phyloP scores from a whole-genome alignment of 164 flowering plant species.

The Brasenia schreberi region DNA sequence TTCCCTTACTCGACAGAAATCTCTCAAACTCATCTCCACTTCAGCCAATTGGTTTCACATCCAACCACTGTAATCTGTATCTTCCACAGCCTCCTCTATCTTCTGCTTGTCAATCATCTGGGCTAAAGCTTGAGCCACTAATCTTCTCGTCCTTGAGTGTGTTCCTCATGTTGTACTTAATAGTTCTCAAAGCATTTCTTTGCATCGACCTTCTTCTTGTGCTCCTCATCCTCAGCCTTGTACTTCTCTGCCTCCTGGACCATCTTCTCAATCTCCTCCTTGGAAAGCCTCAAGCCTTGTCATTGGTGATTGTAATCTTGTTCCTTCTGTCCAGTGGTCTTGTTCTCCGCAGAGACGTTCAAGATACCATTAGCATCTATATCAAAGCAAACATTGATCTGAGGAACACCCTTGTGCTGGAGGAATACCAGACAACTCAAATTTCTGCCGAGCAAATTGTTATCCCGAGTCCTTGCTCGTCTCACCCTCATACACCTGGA shows the following conservation, averaged over 20 bases:
- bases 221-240: slow-evolving; percentile 39
- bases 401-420: slow-evolving; percentile 5
- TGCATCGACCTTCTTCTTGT: slow-evolving; percentile 15
- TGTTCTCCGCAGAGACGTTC: too few species aligned
- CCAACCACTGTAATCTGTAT: too few species aligned
- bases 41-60: too few species aligned
- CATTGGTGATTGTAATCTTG: slow-evolving; percentile 15
- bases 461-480: slow-evolving; percentile 40
- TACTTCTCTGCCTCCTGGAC: slow-evolving; percentile 41
- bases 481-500: slow-evolving; percentile 51
- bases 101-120: too few species aligned
- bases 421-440: slow-evolving; percentile 16
- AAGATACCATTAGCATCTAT: too few species aligned
- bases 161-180: slow-evolving; percentile 37
- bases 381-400: slow-evolving; percentile 6
- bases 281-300: slow-evolving; percentile 22
- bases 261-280: slow-evolving; percentile 44
- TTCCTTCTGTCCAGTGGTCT: slow-evolving; percentile 17
- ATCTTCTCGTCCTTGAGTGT: slow-evolving; percentile 32
- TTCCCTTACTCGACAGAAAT: too few species aligned
- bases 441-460: slow-evolving; percentile 42
- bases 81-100: too few species aligned
- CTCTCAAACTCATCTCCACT: too few species aligned
- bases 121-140: too few species aligned
- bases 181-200: slow-evolving; percentile 25